Conservation (phyloP, 192 early-diverging fungal genomes). For the Chytriomyces sp. region DNA sequence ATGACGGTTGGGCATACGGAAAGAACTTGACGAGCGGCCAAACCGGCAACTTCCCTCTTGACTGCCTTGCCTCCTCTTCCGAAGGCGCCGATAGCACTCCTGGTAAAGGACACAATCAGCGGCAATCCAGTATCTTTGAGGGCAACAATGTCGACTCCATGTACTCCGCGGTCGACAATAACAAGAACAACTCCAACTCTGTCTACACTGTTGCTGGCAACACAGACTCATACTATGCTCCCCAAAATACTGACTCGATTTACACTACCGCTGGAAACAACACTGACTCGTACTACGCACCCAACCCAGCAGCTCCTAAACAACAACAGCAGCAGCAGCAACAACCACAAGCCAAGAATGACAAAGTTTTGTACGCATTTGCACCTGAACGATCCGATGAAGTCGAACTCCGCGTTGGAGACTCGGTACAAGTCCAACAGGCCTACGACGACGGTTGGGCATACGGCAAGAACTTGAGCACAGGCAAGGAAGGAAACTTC, state of each 20-base stretch:
- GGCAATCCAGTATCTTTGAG: background rate
- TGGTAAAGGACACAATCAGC: background rate
- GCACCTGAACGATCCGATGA: conserved; percentile 18
- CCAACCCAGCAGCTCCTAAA: background rate
- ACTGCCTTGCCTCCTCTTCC: background rate
- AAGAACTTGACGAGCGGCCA: conserved; percentile 18
- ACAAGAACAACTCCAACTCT: background rate
- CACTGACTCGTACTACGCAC: background rate
- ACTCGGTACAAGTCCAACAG: background rate
- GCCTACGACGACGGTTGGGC: conserved; percentile 30
- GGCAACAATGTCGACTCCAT: background rate
- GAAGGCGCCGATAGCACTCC: background rate
- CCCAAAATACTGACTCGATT: background rate
- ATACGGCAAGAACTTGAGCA: background rate
- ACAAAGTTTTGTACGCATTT: conserved; percentile 7
- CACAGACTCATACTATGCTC: background rate
- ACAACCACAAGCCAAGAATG: background rate
- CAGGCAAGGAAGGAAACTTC: background rate
- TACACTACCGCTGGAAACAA: background rate
- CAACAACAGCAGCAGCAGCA: background rate
- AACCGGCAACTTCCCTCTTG: background rate
- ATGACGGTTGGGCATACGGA: conserved; percentile 24
- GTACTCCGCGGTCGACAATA: background rate
- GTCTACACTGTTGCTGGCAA: background rate
- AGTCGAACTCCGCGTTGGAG: conserved; percentile 1